A percentile compares a stretch with the other conserved stretches of the same genome.
Evolutionary conservation across 768 basidiomycete species (phyloP).

Genomic region (Naematelia aurantialba): DNA sequence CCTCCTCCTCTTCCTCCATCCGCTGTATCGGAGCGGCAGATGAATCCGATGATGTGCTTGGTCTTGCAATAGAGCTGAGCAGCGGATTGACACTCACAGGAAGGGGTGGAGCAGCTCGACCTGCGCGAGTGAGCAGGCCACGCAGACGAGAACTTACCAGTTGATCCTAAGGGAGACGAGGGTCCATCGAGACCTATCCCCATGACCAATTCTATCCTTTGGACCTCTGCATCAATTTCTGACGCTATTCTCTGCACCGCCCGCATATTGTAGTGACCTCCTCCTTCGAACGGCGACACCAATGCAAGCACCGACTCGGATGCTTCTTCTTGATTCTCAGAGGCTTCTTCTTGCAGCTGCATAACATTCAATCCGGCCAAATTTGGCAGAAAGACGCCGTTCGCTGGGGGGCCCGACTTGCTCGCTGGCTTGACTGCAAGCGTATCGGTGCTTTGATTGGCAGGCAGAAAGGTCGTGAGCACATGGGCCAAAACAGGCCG

Average conservation of each 20-base stretch:
- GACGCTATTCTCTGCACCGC: constrained; percentile 74
- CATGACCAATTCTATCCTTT: constrained; percentile 75
- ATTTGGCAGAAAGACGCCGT: background rate
- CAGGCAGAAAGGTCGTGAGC: constrained; percentile 24
- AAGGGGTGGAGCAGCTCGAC: constrained; percentile 4
- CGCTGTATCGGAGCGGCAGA: background rate
- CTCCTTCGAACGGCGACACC: constrained; percentile 72
- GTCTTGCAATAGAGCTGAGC: background rate
- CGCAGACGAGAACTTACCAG: constrained; percentile 7
- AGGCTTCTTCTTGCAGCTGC: background rate
- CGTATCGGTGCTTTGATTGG: constrained; percentile 19
- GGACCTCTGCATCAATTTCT: constrained; percentile 70
- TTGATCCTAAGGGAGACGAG: constrained; percentile 58
- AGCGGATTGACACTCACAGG: constrained; percentile 9
- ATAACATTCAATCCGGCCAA: background rate
- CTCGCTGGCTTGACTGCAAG: background rate
- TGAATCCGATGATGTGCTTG: background rate
- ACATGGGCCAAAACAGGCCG: constrained; percentile 19
- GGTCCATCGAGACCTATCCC: constrained; percentile 83
- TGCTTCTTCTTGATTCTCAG: background rate
- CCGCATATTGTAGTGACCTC: constrained; percentile 73
- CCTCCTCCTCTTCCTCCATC: background rate
- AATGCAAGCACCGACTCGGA: constrained; percentile 18
- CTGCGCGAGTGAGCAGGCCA: constrained; percentile 37
- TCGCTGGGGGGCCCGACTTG: background rate